These are phyloP conservation scores for Cyberlindnera nakhonratchasimensis DNA, from an alignment of 805 yeast species.

Conservation along the genomic window DNA sequence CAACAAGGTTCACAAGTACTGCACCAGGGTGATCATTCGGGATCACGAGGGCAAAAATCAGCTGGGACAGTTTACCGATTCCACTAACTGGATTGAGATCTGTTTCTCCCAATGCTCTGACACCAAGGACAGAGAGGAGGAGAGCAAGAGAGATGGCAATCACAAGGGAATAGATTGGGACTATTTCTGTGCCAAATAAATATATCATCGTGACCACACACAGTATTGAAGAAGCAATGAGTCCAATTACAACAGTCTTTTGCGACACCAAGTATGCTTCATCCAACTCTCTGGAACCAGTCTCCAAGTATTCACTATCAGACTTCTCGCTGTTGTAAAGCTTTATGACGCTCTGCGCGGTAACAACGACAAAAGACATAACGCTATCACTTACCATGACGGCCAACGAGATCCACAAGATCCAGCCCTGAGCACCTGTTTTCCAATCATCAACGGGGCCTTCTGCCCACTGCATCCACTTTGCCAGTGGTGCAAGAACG, in stretches of 20 bases:
- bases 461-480: constrained; percentile 76
- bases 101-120: constrained; percentile 93
- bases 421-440: constrained; percentile 95
- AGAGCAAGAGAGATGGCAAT: constrained; percentile 74
- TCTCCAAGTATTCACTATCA: constrained; percentile 1
- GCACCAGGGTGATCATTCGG: constrained; percentile 76
- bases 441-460: constrained; percentile 92
- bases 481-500: constrained; percentile 76
- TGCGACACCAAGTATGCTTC: constrained; percentile 47
- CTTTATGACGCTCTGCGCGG: constrained; percentile 39
- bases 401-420: constrained; percentile 87
- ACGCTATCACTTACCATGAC: constrained; percentile 92
- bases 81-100: constrained; percentile 97
- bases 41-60: constrained; percentile 77
- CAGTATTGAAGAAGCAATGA: constrained; percentile 58
- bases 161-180: constrained; percentile 68
- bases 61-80: constrained; percentile 89
- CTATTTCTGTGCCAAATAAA: constrained; percentile 60
- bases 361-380: constrained; percentile 69
- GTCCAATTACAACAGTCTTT: constrained; percentile 53
- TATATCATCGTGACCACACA: constrained; percentile 62
- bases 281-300: constrained; percentile 32
- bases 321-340: constrained; percentile 5
- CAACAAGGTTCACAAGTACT: constrained; percentile 79
- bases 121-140: constrained; percentile 79